These are phyloP conservation scores for Penicillium hordei DNA, from an alignment of 2,329 filamentous ascomycete genomes.

Conservation along the genomic window DNA sequence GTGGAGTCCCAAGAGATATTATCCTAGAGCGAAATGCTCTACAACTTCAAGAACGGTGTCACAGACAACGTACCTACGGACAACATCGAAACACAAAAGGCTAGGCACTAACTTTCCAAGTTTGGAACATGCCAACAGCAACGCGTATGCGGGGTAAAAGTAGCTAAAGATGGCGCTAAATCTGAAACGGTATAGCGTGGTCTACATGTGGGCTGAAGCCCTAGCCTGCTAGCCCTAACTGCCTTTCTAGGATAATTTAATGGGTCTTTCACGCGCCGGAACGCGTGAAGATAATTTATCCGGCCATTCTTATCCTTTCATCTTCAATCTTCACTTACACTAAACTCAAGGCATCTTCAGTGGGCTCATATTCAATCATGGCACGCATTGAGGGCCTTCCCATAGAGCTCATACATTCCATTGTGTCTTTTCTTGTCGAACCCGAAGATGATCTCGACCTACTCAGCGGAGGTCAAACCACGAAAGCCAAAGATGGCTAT, in stretches of 20 bases:
- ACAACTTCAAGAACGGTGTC: too few species aligned
- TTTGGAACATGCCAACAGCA: too few species aligned
- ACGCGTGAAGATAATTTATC: neutral
- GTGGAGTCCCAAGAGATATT: too few species aligned
- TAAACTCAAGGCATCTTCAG: neutral
- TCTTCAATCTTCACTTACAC: neutral
- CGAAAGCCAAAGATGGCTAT: neutral
- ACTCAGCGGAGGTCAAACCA: neutral
- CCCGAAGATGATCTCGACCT: neutral
- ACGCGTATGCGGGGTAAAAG: neutral
- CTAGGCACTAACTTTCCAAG: too few species aligned
- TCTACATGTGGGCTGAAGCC: neutral
- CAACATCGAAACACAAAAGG: too few species aligned
- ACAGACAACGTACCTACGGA: too few species aligned
- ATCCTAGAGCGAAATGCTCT: too few species aligned
- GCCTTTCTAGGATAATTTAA: neutral
- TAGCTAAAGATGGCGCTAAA: neutral
- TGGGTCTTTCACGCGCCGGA: neutral
- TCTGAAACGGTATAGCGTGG: neutral
- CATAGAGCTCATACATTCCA: slow-evolving; percentile 20
- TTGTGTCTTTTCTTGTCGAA: slow-evolving; percentile 13
- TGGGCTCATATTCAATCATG: slow-evolving; percentile 13
- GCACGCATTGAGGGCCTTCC: slow-evolving; percentile 20
- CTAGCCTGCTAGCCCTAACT: neutral
- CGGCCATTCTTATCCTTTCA: too few species aligned